These are phyloP conservation scores for Allium sativum DNA, from an alignment of 106 monocot species.

Conservation along the genomic window DNA sequence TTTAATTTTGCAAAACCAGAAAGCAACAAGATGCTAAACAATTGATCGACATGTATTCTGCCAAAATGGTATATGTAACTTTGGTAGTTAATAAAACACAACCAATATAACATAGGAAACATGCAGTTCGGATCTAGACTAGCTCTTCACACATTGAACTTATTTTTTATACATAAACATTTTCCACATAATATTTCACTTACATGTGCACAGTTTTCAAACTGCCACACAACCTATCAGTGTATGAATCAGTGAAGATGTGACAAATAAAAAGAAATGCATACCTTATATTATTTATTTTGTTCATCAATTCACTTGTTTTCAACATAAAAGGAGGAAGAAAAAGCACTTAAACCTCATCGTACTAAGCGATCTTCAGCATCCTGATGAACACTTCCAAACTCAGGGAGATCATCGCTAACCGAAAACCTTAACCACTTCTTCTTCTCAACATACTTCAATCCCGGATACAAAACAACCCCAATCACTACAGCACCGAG, in stretches of 20 bases:
- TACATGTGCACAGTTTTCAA: not conserved
- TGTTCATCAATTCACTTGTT: not conserved
- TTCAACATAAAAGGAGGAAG: too few species aligned
- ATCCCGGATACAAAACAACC: conserved; percentile 30
- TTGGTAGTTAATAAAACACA: too few species aligned
- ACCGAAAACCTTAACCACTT: conserved; percentile 36
- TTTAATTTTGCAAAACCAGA: too few species aligned
- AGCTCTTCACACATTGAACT: too few species aligned
- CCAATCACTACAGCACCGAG: conserved; percentile 37
- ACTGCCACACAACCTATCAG: not conserved
- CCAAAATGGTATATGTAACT: too few species aligned
- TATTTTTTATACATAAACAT: not conserved
- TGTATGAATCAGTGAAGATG: too few species aligned
- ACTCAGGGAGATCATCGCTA: conserved; percentile 15
- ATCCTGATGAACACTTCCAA: not conserved
- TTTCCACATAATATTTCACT: conserved; percentile 38
- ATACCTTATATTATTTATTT: not conserved
- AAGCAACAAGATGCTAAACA: too few species aligned
- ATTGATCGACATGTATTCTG: too few species aligned
- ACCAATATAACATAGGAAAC: too few species aligned
- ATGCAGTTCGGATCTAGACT: too few species aligned
- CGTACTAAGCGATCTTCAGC: too few species aligned
- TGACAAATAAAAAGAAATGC: not conserved
- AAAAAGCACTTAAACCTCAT: too few species aligned
- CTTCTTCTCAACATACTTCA: conserved; percentile 26